Conservation (phyloP, 805 yeast genomes). For the Starmerella floricola region DNA sequence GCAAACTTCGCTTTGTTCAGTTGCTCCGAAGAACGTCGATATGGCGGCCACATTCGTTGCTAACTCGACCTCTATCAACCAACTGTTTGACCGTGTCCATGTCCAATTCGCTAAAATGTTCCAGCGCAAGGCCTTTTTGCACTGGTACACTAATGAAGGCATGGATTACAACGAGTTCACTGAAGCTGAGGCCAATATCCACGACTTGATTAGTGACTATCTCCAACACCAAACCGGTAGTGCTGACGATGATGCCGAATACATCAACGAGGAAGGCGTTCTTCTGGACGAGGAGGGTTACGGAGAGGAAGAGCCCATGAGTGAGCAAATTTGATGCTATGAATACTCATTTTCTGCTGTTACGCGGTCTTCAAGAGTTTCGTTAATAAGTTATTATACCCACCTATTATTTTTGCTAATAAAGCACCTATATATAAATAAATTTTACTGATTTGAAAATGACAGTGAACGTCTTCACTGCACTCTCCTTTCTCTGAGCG, state of each 20-base stretch:
- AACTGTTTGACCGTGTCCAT: constrained; percentile 77
- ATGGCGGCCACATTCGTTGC: constrained; percentile 90
- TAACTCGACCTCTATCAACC: constrained; percentile 86
- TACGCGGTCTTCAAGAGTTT: not conserved
- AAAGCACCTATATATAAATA: not conserved
- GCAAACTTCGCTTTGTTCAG: constrained; percentile 86
- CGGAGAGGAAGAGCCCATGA: constrained; percentile 8
- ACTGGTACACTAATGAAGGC: constrained; percentile 92
- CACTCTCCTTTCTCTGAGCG: not conserved
- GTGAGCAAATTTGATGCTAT: not conserved
- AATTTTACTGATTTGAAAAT: no score
- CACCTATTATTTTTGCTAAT: not conserved
- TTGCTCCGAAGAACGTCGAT: constrained; percentile 73
- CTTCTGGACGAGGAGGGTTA: constrained; percentile 6
- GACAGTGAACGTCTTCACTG: no score
- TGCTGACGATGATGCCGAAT: constrained; percentile 30
- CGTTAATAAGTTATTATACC: constrained; percentile 3
- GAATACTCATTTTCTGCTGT: not conserved
- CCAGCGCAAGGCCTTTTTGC: constrained; percentile 87
- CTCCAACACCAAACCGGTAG: constrained; percentile 85
- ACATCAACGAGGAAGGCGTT: constrained; percentile 7
- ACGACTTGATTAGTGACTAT: constrained; percentile 76
- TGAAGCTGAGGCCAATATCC: constrained; percentile 87
- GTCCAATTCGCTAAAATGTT: constrained; percentile 87
- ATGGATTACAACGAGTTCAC: constrained; percentile 92